Conservation (phyloP, 129 eudicot genomes). For the Heracleum sosnowskyi region DNA sequence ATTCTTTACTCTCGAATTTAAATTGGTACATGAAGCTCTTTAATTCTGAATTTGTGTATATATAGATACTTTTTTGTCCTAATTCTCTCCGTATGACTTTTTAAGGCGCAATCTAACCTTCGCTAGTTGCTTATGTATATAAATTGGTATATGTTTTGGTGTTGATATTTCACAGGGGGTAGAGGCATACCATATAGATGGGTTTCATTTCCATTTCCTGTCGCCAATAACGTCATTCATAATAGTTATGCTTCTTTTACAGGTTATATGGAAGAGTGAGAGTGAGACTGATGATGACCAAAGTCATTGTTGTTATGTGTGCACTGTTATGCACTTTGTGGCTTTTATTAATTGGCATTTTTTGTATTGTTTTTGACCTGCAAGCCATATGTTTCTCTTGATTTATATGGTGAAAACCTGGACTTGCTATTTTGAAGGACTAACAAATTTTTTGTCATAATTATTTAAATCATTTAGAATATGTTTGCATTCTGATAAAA, state of each 20-base stretch:
- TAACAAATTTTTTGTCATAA: not conserved
- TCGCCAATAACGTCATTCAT: constrained; percentile 88
- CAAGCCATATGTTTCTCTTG: not conserved
- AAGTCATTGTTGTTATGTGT: not conserved
- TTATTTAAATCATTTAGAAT: not conserved
- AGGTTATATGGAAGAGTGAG: constrained; percentile 90
- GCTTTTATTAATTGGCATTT: not conserved
- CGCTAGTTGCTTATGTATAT: not conserved
- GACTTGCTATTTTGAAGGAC: not conserved
- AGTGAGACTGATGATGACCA: constrained; percentile 50
- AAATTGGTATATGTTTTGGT: not conserved
- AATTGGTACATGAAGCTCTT: constrained; percentile 46
- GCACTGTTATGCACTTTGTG: not conserved
- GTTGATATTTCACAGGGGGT: constrained; percentile 64
- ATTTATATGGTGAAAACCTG: not conserved
- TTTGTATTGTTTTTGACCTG: too few relatives aligned
- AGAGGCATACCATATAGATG: constrained; percentile 78
- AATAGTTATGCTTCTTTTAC: constrained; percentile 91
- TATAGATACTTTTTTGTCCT: not conserved
- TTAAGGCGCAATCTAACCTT: not conserved
- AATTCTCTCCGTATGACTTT: constrained; percentile 3
- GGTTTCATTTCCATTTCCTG: constrained; percentile 84
- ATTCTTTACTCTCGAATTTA: constrained; percentile 79
- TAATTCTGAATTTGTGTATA: not conserved
- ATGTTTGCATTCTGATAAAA: not conserved